phyloP scores from a whole-genome alignment of 345 rosid genomes.

The Dimocarpus longan region DNA sequence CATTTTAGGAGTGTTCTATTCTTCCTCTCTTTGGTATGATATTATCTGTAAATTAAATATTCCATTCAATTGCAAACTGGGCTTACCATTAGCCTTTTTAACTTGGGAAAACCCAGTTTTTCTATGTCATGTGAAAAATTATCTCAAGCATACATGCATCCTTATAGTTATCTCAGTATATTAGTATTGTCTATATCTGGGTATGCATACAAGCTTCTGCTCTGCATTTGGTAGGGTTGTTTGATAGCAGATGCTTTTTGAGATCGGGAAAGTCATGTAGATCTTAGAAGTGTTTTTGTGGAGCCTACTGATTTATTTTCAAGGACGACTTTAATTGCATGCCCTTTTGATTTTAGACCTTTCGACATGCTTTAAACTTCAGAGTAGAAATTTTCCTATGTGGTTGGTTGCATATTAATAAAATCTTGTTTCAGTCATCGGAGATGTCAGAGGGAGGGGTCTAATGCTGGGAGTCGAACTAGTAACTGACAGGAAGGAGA shows the following conservation, averaged over 20 bases:
- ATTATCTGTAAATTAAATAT: neutral
- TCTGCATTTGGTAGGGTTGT: too few relatives aligned
- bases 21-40: neutral
- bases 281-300: neutral
- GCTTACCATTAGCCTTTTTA: too few relatives aligned
- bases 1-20: conserved; percentile 1
- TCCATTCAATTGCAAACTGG: too few relatives aligned
- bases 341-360: neutral
- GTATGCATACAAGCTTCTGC: too few relatives aligned
- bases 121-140: neutral
- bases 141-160: neutral
- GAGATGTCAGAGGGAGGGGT: conserved; percentile 94
- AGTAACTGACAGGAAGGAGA: conserved; percentile 72
- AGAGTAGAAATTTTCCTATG: neutral
- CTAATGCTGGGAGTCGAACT: conserved; percentile 87
- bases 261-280: neutral
- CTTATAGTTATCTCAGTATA: too few relatives aligned
- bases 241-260: too few relatives aligned
- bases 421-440: conserved; percentile 58
- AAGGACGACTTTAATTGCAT: neutral
- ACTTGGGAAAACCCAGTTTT: too few relatives aligned
- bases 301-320: neutral
- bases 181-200: too few relatives aligned
- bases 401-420: neutral
- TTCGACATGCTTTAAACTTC: neutral